Conservation (phyloP, 176 grass and related monocot genomes). For the Elymus sibiricus region DNA sequence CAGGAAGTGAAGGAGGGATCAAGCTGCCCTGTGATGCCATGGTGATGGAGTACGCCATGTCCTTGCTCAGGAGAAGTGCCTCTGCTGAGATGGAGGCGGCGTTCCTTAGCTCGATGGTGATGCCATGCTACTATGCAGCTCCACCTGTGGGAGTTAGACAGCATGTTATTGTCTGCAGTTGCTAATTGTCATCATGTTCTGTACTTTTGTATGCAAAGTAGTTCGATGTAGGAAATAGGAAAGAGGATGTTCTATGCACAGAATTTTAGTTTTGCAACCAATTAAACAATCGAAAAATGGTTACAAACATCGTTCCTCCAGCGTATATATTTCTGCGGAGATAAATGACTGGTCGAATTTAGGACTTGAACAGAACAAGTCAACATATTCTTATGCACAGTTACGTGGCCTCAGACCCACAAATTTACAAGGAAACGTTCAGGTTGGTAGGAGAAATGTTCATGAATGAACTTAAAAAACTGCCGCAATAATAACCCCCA, state of each 20-base stretch:
- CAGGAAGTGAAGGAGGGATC: slow-evolving; percentile 27
- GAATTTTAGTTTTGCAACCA: not conserved
- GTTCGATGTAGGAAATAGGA: not conserved
- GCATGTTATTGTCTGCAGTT: slow-evolving; percentile 37
- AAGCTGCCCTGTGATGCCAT: slow-evolving; percentile 40
- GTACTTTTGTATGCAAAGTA: slow-evolving; percentile 1
- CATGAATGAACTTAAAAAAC: not conserved
- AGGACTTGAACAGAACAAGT: not conserved
- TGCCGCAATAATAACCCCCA: not conserved
- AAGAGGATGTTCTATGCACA: not conserved
- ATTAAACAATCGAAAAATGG: not conserved
- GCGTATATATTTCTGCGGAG: not conserved
- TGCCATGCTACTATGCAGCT: not conserved
- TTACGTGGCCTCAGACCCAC: not conserved
- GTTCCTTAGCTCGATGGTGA: slow-evolving; percentile 36
- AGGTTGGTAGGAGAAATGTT: not conserved
- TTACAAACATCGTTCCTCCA: not conserved
- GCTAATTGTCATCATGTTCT: not conserved
- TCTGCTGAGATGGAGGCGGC: slow-evolving; percentile 36
- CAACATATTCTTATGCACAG: not conserved
- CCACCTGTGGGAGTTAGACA: not conserved
- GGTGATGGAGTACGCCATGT: slow-evolving; percentile 42
- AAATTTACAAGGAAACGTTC: not conserved
- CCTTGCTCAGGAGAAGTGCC: slow-evolving; percentile 32
- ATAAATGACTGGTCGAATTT: not conserved